A percentile compares a stretch with the other conserved stretches of the same genome.
These are phyloP conservation scores for Hemisphaericaspora nanyangensis DNA, from an alignment of 805 yeast species.

Conservation along the genomic window DNA sequence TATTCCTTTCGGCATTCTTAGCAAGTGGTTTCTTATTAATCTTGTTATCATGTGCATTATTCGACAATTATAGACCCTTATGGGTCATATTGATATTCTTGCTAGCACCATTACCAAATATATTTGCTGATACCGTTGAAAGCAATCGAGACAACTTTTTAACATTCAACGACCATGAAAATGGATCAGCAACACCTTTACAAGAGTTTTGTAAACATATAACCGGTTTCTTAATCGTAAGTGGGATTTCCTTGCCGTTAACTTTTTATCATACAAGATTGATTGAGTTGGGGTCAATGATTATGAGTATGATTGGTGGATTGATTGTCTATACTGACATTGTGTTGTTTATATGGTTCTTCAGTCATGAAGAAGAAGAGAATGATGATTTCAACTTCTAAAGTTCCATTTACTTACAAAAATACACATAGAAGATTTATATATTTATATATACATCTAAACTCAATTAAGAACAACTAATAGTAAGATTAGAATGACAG, in stretches of 20 bases:
- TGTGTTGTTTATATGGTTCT: slow-evolving; percentile 43
- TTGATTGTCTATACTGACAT: slow-evolving; percentile 43
- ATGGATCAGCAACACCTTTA: slow-evolving; percentile 32
- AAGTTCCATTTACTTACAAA: no score
- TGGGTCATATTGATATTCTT: slow-evolving; percentile 43
- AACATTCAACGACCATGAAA: slow-evolving; percentile 40
- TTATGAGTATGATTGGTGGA: slow-evolving; percentile 44
- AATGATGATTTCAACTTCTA: slow-evolving; percentile 43
- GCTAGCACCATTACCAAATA: slow-evolving; percentile 44
- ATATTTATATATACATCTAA: background rate
- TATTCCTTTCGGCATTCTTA: slow-evolving; percentile 42
- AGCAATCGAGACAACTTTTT: slow-evolving; percentile 39
- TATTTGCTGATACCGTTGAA: slow-evolving; percentile 34
- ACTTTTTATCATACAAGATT: slow-evolving; percentile 35
- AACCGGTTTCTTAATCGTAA: slow-evolving; percentile 39
- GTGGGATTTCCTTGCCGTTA: slow-evolving; percentile 44
- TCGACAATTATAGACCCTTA: slow-evolving; percentile 37
- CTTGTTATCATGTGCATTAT: slow-evolving; percentile 42
- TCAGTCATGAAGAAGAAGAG: slow-evolving; percentile 42
- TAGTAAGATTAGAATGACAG: slow-evolving; percentile 36
- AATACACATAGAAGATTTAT: background rate
- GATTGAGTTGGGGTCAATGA: slow-evolving; percentile 35
- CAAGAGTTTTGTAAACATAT: slow-evolving; percentile 36
- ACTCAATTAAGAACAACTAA: slow-evolving; percentile 37
- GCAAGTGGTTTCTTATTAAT: slow-evolving; percentile 44